phyloP scores from a whole-genome alignment of 108 stramenopile genomes.

The Cylindrotheca fusiformis region DNA sequence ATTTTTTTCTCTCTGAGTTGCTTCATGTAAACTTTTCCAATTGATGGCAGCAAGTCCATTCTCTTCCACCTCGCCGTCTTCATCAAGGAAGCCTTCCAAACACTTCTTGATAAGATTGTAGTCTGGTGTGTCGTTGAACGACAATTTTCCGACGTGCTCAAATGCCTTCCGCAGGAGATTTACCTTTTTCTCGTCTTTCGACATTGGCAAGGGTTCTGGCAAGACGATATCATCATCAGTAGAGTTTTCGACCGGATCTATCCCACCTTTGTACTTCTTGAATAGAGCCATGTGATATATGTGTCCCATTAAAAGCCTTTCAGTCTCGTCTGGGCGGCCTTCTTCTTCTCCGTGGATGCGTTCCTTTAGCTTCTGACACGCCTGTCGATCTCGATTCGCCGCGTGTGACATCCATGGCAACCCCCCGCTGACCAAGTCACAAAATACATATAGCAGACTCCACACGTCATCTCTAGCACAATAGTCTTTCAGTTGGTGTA shows the following conservation, averaged over 20 bases:
- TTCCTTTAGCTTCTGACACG: slow-evolving; percentile 76
- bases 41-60: slow-evolving; percentile 14
- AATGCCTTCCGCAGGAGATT: slow-evolving; percentile 64
- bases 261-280: slow-evolving; percentile 24
- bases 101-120: slow-evolving; percentile 70
- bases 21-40: slow-evolving; percentile 16
- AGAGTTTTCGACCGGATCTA: slow-evolving; percentile 19
- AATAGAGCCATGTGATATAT: slow-evolving; percentile 64
- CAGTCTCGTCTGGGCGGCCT: slow-evolving; percentile 44
- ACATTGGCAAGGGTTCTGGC: slow-evolving; percentile 57
- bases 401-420: slow-evolving; percentile 88
- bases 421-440: slow-evolving; percentile 81
- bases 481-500: slow-evolving; percentile 82
- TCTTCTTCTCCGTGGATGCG: slow-evolving; percentile 61
- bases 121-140: slow-evolving; percentile 70
- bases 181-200: slow-evolving; percentile 54
- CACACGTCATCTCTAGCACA: slow-evolving; percentile 81
- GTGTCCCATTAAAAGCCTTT: slow-evolving; percentile 65
- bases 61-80: background rate
- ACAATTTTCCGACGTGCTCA: slow-evolving; percentile 55
- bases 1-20: background rate
- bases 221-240: slow-evolving; percentile 30
- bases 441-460: slow-evolving; percentile 87
- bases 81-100: slow-evolving; percentile 56
- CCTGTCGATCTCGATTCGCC: slow-evolving; percentile 59